Conservation (phyloP, 345 rosid genomes). For the Eucalyptus polyanthemos region DNA sequence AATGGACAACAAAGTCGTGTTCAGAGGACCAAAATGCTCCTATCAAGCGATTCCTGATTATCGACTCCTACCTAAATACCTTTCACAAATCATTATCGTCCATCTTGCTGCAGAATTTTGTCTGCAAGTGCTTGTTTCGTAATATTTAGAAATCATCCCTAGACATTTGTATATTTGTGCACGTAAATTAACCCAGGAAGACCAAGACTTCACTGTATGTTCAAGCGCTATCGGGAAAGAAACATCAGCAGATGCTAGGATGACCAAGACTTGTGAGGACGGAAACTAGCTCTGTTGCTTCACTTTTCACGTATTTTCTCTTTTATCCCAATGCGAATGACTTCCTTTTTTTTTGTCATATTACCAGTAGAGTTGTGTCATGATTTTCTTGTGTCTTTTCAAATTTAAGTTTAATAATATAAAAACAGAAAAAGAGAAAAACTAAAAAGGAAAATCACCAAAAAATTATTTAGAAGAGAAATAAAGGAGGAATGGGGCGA, state of each 20-base stretch:
- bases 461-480: too few species aligned
- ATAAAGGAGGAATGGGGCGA: too few species aligned
- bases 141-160: too few species aligned
- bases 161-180: too few species aligned
- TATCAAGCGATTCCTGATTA: not conserved
- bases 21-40: not conserved
- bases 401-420: too few species aligned
- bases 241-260: not conserved
- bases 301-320: not conserved
- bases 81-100: not conserved
- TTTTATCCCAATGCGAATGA: not conserved
- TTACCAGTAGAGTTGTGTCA: too few species aligned
- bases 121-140: too few species aligned
- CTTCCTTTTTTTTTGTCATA: too few species aligned
- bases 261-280: not conserved
- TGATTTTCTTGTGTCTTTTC: too few species aligned
- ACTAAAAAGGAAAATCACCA: too few species aligned
- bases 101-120: not conserved
- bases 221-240: not conserved
- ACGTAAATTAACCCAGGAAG: not conserved
- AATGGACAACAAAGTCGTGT: not conserved
- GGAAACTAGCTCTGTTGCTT: fast-evolving
- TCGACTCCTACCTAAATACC: not conserved
- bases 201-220: not conserved
- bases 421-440: too few species aligned